These are phyloP conservation scores for Puccinia triticina DNA, from an alignment of 1,284 basidiomycete species.

Conservation along the genomic window DNA sequence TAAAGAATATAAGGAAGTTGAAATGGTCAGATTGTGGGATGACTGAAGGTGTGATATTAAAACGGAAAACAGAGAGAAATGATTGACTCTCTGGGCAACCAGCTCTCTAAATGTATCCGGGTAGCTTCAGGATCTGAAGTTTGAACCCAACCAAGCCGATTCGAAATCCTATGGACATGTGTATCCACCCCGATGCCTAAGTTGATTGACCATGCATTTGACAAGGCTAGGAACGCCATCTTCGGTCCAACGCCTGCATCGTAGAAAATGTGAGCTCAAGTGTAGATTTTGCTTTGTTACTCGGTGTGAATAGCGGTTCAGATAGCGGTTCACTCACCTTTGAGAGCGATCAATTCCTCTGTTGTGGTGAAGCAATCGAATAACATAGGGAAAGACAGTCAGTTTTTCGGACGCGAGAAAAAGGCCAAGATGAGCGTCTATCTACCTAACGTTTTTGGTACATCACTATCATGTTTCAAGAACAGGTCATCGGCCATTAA, in stretches of 20 bases:
- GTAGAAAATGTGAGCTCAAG: neutral
- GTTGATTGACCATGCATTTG: conserved; percentile 82
- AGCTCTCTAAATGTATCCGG: conserved; percentile 81
- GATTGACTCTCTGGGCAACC: conserved; percentile 73
- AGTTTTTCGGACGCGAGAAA: neutral
- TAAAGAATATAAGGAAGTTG: neutral
- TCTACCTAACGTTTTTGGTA: conserved; percentile 45
- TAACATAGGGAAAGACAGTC: neutral
- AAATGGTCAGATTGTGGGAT: neutral
- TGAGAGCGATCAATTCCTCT: conserved; percentile 39
- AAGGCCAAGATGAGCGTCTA: conserved; percentile 64
- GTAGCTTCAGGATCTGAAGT: conserved; percentile 88
- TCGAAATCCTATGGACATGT: conserved; percentile 92
- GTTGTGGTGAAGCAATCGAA: neutral
- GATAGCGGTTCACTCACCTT: conserved; percentile 9
- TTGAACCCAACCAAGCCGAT: conserved; percentile 86
- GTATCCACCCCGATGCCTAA: conserved; percentile 95
- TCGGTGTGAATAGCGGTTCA: neutral
- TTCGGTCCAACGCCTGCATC: conserved; percentile 59
- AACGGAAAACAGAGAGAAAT: neutral
- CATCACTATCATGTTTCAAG: conserved; percentile 26
- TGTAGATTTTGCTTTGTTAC: neutral
- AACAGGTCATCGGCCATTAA: conserved; percentile 32
- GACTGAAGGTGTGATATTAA: neutral
- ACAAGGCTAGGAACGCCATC: conserved; percentile 66